phyloP scores from a whole-genome alignment of 2,329 filamentous ascomycete species.

The Ambrosiella cleistominuta region DNA sequence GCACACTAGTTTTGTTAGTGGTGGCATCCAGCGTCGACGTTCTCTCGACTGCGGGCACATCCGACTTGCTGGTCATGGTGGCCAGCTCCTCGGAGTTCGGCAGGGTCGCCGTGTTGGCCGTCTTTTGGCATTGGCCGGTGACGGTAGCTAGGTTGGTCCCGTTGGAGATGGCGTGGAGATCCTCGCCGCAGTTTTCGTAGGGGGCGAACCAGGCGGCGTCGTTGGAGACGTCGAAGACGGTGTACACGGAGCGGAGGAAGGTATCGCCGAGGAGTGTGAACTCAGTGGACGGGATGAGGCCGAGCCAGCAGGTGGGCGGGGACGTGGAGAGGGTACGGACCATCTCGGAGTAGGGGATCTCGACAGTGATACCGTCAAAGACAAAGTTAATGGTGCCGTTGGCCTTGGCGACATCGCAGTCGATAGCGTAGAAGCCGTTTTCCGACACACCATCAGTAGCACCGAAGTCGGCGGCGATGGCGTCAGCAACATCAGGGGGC shows the following conservation, averaged over 20 bases:
- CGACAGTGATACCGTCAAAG: conserved; percentile 30
- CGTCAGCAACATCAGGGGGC: conserved; percentile 35
- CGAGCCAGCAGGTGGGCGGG: conserved; percentile 29
- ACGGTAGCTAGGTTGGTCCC: conserved; percentile 8
- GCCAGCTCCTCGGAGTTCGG: not conserved
- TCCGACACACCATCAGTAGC: conserved; percentile 20
- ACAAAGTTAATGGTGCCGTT: conserved; percentile 31
- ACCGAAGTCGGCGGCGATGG: conserved; percentile 33
- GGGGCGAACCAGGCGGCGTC: conserved; percentile 32
- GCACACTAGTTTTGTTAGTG: not conserved
- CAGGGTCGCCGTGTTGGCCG: not conserved
- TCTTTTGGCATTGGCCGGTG: conserved; percentile 10
- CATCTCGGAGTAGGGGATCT: conserved; percentile 32
- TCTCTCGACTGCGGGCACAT: not conserved
- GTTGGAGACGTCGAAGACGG: conserved; percentile 34
- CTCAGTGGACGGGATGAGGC: conserved; percentile 28
- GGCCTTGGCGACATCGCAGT: conserved; percentile 25
- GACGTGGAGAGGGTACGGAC: conserved; percentile 14
- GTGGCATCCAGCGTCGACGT: not conserved
- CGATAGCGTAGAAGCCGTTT: conserved; percentile 29
- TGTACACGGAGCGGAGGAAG: conserved; percentile 34
- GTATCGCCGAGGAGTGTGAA: conserved; percentile 37
- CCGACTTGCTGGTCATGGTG: not conserved
- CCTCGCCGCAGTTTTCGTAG: conserved; percentile 31
- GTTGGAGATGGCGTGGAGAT: conserved; percentile 10